Conservation (phyloP, 108 stramenopile genomes). For the Cyclostephanos invisitatus region DNA sequence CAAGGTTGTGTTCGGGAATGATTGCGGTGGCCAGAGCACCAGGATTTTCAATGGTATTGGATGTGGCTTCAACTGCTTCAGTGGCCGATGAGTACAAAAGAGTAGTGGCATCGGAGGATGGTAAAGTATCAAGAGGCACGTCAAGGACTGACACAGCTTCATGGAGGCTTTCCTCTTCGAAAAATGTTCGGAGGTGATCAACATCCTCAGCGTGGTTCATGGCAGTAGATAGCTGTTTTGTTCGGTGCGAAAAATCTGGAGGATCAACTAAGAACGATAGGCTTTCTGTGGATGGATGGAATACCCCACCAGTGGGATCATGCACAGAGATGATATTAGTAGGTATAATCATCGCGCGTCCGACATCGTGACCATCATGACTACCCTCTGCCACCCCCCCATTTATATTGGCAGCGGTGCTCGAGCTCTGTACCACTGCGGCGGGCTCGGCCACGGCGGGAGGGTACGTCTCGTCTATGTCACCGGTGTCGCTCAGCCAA, state of each 20-base stretch:
- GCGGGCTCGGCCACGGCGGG: slow-evolving; percentile 43
- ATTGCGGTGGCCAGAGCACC: background rate
- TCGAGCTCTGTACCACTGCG: slow-evolving; percentile 6
- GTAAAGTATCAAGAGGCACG: background rate
- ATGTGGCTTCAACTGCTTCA: slow-evolving; percentile 32
- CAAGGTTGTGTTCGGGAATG: slow-evolving; percentile 14
- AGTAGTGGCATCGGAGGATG: background rate
- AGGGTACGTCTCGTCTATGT: slow-evolving; percentile 75
- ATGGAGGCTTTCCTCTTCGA: background rate
- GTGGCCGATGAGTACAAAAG: slow-evolving; percentile 41
- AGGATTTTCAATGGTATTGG: background rate
- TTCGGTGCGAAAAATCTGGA: slow-evolving; percentile 8
- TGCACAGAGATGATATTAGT: background rate
- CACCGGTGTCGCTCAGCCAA: slow-evolving; percentile 84
- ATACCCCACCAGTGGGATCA: slow-evolving; percentile 2
- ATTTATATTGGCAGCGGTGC: slow-evolving; percentile 1
- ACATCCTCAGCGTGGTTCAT: slow-evolving; percentile 1
- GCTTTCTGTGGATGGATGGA: slow-evolving; percentile 12
- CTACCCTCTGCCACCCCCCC: no score
- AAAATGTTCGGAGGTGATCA: slow-evolving; percentile 3
- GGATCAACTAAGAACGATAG: slow-evolving; percentile 10
- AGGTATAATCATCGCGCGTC: background rate
- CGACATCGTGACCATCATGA: background rate
- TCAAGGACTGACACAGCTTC: background rate
- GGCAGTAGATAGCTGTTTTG: no score